phyloP scores from a whole-genome alignment of 192 early-diverging fungal species.

The Polychytrium aggregatum region DNA sequence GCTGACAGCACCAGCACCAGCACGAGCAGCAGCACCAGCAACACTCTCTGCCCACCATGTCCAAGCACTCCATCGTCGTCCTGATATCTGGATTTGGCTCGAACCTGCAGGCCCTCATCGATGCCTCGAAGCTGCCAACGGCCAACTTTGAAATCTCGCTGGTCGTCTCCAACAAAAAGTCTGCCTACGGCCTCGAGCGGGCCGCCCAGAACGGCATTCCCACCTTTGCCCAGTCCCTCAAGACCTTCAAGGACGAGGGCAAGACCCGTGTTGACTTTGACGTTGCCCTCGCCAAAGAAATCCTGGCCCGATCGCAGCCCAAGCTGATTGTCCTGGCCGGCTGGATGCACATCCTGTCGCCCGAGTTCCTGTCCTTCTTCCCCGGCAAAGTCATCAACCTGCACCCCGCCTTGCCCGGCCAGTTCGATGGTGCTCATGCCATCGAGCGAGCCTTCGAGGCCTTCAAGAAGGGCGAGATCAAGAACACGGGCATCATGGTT shows the following conservation, averaged over 20 bases:
- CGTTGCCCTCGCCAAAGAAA: slow-evolving; percentile 56
- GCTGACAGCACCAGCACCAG: no score
- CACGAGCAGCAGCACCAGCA: no score
- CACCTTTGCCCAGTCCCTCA: slow-evolving; percentile 68
- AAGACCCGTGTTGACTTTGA: slow-evolving; percentile 85
- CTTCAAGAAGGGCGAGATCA: slow-evolving; percentile 57
- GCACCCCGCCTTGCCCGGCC: slow-evolving; percentile 91
- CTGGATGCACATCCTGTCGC: slow-evolving; percentile 96
- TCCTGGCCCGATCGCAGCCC: slow-evolving; percentile 29
- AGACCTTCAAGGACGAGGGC: slow-evolving; percentile 70
- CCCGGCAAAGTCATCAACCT: slow-evolving; percentile 77
- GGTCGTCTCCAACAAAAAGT: slow-evolving; percentile 80
- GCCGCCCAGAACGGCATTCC: slow-evolving; percentile 74
- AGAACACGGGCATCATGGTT: slow-evolving; percentile 49
- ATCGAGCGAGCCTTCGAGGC: slow-evolving; percentile 92
- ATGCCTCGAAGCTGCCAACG: slow-evolving; percentile 35
- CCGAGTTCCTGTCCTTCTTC: slow-evolving; percentile 70
- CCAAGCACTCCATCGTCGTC: slow-evolving; percentile 55
- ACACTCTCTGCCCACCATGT: no score
- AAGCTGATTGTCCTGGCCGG: slow-evolving; percentile 90
- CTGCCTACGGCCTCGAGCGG: slow-evolving; percentile 82
- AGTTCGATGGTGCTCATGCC: slow-evolving; percentile 94
- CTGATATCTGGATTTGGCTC: slow-evolving; percentile 90
- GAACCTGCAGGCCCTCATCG: slow-evolving; percentile 94
- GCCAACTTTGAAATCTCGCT: slow-evolving; percentile 60